Evolutionary conservation across 257 asterid species (phyloP).

Genomic region (Perilla frutescens): DNA sequence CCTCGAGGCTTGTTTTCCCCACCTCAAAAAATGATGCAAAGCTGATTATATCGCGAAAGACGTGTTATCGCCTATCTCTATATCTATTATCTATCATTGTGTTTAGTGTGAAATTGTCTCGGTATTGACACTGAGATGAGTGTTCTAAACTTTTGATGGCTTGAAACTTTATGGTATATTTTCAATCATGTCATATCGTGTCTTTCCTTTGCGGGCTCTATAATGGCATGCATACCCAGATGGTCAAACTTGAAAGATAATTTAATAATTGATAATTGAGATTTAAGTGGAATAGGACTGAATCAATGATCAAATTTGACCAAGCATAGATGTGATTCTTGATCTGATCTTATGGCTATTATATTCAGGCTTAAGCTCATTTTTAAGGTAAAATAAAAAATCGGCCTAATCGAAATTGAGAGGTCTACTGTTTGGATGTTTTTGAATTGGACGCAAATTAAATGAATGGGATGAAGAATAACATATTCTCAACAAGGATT

Average conservation of each 20-base stretch:
- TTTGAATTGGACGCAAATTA: too few relatives aligned
- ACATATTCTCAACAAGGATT: too few relatives aligned
- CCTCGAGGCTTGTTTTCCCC: conserved; percentile 70
- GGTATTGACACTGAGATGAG: conserved; percentile 31
- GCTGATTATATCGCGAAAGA: background rate
- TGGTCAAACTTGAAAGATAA: background rate
- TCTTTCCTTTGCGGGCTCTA: background rate
- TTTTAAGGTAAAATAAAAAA: too few relatives aligned
- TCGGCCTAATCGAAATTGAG: too few relatives aligned
- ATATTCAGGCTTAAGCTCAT: too few relatives aligned
- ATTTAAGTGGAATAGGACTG: background rate
- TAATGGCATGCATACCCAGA: background rate
- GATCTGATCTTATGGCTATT: background rate
- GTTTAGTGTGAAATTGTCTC: conserved; percentile 41
- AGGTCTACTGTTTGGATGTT: too few relatives aligned
- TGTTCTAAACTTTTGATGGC: conserved; percentile 45
- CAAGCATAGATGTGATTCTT: background rate
- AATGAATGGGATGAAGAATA: too few relatives aligned
- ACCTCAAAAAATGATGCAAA: conserved; percentile 60
- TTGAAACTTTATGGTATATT: conserved; percentile 41
- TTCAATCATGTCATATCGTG: conserved; percentile 2
- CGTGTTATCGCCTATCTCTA: conserved; percentile 5
- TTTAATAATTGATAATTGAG: background rate
- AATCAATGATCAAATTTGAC: background rate
- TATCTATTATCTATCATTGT: conserved; percentile 30